Evolutionary conservation across 805 yeast species (phyloP), one percentile per base, ranked within the genome.

Genomic region (Candida schatavii): DNA sequence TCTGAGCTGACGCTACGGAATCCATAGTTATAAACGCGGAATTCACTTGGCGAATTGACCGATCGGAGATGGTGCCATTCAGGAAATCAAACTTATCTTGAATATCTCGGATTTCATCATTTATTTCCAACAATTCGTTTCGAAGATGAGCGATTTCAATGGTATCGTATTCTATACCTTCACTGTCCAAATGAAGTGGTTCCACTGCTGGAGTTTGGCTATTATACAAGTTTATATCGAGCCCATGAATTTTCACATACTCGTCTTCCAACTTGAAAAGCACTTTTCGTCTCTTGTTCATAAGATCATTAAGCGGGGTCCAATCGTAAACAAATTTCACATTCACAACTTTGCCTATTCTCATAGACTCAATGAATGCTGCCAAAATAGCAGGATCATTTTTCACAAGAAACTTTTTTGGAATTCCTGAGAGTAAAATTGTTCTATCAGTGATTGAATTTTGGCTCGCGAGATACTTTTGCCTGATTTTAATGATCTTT

Each of bases 371-470:
- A 31, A 80, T 70, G 50, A 78, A 80, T 14, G 54, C 46, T 42
- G 72, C 74, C 38, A 80, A 60, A 3, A 66, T 64, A 5, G 48
- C 48, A 14, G 77, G 78, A 46, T 67, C 64, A 36, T 69, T 62
- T 21, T 50, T 55, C 26, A 45, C 47, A 34, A 67, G 44, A 49
- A 80, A 57, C 29, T 62, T 56, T 32, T 56, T 59, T 0, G 85
- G 85, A 15, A 80, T 78, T 29, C 80, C 79, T 36, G 77, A 76
- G 14, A 80, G 59, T 37, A 72, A 59, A 35, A 80, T 77, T 4
- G 85, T 80, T 45, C 83, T 59, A 56, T 80, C 85, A 2, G 83
- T 78, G 37, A 80, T 63, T 14, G 83, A 74, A 56, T 77, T 69
- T 51, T 80, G 84, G 4, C 78, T 68, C 0, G 84, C 85, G 43